These are phyloP conservation scores for Syncephalastrum monosporum DNA, from an alignment of 371 early-diverging fungal species.

Conservation along the genomic window DNA sequence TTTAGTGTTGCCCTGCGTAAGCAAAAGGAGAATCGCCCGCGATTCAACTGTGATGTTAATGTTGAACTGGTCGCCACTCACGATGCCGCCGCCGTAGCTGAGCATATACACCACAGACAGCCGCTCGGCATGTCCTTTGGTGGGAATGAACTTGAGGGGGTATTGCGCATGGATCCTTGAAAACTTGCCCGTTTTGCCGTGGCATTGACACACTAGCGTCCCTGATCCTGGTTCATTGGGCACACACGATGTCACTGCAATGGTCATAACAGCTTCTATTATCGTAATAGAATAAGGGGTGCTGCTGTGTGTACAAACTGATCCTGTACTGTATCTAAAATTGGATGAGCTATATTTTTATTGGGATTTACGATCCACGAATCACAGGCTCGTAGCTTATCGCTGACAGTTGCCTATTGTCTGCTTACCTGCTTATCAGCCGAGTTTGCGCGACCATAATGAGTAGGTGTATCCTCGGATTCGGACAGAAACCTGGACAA, in stretches of 20 bases:
- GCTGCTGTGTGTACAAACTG: too few relatives aligned
- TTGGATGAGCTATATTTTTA: too few relatives aligned
- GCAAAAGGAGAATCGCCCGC: constrained; percentile 56
- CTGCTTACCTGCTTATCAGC: too few relatives aligned
- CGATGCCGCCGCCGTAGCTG: constrained; percentile 78
- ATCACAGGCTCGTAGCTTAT: too few relatives aligned
- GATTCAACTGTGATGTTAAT: constrained; percentile 46
- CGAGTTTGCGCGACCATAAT: too few relatives aligned
- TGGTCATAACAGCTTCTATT: too few relatives aligned
- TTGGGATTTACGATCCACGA: too few relatives aligned
- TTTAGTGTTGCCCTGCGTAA: constrained; percentile 82
- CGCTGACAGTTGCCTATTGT: too few relatives aligned
- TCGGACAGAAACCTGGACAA: too few relatives aligned
- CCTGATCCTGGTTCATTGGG: constrained; percentile 38
- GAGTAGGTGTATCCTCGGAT: too few relatives aligned
- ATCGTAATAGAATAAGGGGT: too few relatives aligned
- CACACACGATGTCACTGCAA: constrained; percentile 9
- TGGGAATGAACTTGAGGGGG: constrained; percentile 49
- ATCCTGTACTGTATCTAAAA: too few relatives aligned
- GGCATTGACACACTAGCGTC: constrained; percentile 33
- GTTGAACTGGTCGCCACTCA: constrained; percentile 67
- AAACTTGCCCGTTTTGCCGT: constrained; percentile 30
- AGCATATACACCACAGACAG: constrained; percentile 56
- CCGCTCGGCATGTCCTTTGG: constrained; percentile 36
- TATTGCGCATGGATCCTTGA: constrained; percentile 48